These are phyloP conservation scores for Phytopythium mirpurense DNA, from an alignment of 352 stramenopile genomes.

Conservation along the genomic window DNA sequence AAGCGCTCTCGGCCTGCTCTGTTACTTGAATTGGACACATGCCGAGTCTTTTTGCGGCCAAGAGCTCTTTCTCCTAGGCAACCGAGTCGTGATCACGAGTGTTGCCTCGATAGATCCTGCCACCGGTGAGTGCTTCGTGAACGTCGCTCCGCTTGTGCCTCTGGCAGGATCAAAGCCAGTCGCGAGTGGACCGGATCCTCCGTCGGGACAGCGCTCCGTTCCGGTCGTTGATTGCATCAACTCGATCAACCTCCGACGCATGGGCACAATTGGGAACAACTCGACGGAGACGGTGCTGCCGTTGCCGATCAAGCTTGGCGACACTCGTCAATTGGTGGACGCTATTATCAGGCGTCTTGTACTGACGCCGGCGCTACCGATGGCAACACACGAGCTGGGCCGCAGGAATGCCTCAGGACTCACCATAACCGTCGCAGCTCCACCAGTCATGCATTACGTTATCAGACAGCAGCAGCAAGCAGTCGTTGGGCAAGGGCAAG, in stretches of 20 bases:
- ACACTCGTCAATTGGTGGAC: conserved; percentile 33
- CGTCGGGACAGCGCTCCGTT: background rate
- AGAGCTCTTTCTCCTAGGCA: conserved; percentile 31
- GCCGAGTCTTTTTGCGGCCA: conserved; percentile 32
- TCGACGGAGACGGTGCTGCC: conserved; percentile 2
- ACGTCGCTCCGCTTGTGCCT: background rate
- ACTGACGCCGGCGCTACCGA: conserved; percentile 32
- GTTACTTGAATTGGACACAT: conserved; percentile 56
- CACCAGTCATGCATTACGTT: conserved; percentile 41
- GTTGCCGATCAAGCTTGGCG: conserved; percentile 30
- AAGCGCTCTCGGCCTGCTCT: conserved; percentile 38
- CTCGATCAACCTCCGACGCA: conserved; percentile 49
- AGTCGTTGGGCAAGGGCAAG: background rate
- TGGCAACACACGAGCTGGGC: conserved; percentile 52
- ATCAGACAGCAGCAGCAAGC: conserved; percentile 7
- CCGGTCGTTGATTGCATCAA: conserved; percentile 41
- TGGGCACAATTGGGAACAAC: conserved; percentile 18
- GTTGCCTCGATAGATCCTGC: conserved; percentile 31
- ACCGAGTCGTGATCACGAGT: conserved; percentile 23
- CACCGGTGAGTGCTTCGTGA: conserved; percentile 42
- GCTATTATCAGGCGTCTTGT: conserved; percentile 26
- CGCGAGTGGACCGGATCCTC: background rate
- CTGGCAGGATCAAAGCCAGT: too few relatives aligned
- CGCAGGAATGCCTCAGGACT: conserved; percentile 23
- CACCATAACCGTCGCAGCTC: conserved; percentile 39